Conservation (phyloP, 2,329 filamentous ascomycete genomes). For the Scorias spongiosa region DNA sequence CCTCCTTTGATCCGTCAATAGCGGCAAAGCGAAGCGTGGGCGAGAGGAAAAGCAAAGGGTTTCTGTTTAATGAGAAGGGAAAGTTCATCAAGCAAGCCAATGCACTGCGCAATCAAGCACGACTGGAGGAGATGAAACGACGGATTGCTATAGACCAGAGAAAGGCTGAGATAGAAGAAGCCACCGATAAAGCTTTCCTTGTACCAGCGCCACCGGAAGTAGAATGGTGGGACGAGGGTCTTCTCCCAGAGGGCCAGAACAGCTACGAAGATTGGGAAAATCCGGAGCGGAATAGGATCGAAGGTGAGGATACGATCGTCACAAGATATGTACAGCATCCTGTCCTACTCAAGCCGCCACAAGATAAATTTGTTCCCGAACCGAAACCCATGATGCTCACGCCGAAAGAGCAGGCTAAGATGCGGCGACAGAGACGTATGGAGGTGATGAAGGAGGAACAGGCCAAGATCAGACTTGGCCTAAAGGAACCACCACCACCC, state of each 20-base stretch:
- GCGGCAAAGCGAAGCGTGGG: slow-evolving; percentile 39
- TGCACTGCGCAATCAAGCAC: slow-evolving; percentile 71
- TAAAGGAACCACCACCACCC: slow-evolving; percentile 78
- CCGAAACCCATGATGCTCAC: slow-evolving; percentile 90
- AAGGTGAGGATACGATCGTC: slow-evolving; percentile 68
- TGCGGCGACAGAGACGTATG: slow-evolving; percentile 78
- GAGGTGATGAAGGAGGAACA: slow-evolving; percentile 91
- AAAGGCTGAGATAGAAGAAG: slow-evolving; percentile 88
- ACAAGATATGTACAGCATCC: slow-evolving; percentile 89
- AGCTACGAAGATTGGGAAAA: slow-evolving; percentile 55
- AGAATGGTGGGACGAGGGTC: slow-evolving; percentile 95
- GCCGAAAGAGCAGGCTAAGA: slow-evolving; percentile 75
- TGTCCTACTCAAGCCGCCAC: slow-evolving; percentile 75
- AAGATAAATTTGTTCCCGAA: slow-evolving; percentile 64
- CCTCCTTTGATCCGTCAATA: slow-evolving; percentile 63
- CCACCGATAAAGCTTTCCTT: slow-evolving; percentile 78
- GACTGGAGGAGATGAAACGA: slow-evolving; percentile 87
- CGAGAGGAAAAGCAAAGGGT: slow-evolving; percentile 57
- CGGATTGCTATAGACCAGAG: slow-evolving; percentile 75
- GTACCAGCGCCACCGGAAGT: slow-evolving; percentile 72
- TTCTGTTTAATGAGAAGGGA: slow-evolving; percentile 87
- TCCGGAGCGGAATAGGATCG: slow-evolving; percentile 53
- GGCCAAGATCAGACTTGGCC: slow-evolving; percentile 81
- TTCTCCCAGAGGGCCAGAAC: slow-evolving; percentile 53
- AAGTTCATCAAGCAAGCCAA: slow-evolving; percentile 95